Evolutionary conservation across 495 filamentous ascomycete species (phyloP), one percentile per base, ranked within the genome.

Genomic region (Penicilliopsis zonata): DNA sequence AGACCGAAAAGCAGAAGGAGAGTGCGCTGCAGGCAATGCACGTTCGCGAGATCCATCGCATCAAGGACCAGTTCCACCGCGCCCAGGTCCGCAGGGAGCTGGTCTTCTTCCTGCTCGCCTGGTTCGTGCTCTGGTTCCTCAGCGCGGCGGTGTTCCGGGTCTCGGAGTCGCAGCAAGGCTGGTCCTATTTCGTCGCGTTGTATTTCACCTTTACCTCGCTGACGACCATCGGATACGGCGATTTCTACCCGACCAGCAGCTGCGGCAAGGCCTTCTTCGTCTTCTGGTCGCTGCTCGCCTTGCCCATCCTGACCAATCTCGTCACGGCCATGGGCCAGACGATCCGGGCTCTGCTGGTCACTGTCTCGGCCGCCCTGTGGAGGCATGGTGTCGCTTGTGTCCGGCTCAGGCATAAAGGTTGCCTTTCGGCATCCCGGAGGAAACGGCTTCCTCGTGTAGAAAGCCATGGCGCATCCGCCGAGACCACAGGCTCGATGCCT

Each of bases 221-320:
- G 33, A 59, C 82, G 4, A 88, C 83, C 2, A 78, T 93, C 33
- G 85, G 85, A 0, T 92, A 86, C 47, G 85, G 83, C 4, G 81
- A 87, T 39, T 63, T 73, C 25, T 67, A 65, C 12, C 79, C 76
- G 1, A 57, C 69, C 5, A 80, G 71, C 14, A 82, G 80, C 38
- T 62, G 72, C 3, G 80, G 77, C 1, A 80, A 76, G 42, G 59
- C 78, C 0, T 86, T 87, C 48, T 88, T 86, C 55, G 20, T 47
- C 18, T 41, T 47, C 18, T 47, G 44, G 44, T 41, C 38, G 7
- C 14, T 41, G 13, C 28, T 41, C 2, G 38, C 38, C 17, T 16
- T 41, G 22, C 38, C 38, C 2, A 36, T 37, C 16, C 7, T 41
- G 8, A 36, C 38, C 13, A 41, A 31, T 25, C 29, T 41, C 10